phyloP scores from a whole-genome alignment of 257 asterid genomes.

The Rubia yunnanensis region DNA sequence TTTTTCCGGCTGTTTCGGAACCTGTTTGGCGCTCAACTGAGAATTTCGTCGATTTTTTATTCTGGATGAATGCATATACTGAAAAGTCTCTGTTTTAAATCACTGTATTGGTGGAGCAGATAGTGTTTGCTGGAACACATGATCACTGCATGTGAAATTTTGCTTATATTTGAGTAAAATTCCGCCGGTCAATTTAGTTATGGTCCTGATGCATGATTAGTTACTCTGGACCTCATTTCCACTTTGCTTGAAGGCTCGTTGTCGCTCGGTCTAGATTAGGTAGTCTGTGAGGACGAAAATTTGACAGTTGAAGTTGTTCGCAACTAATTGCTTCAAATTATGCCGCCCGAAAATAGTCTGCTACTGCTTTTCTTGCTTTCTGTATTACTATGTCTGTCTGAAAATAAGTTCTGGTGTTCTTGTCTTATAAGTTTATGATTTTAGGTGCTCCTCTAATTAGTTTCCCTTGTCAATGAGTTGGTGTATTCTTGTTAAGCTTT shows the following conservation, averaged over 20 bases:
- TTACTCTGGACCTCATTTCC: neutral
- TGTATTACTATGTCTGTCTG: neutral
- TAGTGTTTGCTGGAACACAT: too few species aligned
- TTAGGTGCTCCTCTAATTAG: neutral
- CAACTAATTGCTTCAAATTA: too few species aligned
- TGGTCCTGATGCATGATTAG: too few species aligned
- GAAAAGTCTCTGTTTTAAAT: neutral
- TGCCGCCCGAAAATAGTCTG: too few species aligned
- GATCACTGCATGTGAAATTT: too few species aligned
- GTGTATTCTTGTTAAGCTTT: neutral
- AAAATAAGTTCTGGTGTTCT: too few species aligned
- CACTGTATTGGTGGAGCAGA: too few species aligned
- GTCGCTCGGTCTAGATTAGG: too few species aligned
- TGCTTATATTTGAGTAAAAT: neutral
- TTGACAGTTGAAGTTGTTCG: too few species aligned
- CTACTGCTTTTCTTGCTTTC: neutral
- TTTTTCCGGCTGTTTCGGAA: neutral
- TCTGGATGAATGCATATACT: too few species aligned
- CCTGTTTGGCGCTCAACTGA: neutral
- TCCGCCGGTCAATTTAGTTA: neutral
- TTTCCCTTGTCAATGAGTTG: neutral
- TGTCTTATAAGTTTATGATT: neutral
- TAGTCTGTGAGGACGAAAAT: too few species aligned
- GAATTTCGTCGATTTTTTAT: neutral
- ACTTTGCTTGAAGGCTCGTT: too few species aligned